Conservation (phyloP, 1,139 yeast genomes). For the Hansenula lynferdii region DNA sequence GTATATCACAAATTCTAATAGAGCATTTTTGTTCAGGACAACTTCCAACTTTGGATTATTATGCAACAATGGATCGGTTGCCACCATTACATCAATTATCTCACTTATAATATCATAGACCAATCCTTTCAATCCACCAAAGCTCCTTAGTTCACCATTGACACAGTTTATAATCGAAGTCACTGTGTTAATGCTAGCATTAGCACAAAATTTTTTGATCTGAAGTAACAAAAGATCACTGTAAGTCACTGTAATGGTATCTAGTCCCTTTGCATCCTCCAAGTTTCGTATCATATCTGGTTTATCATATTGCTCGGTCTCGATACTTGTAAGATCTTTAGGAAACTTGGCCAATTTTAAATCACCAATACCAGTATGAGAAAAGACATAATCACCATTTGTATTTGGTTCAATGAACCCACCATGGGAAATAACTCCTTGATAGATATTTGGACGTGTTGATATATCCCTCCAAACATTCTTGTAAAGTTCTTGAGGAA, state of each 20-base stretch:
- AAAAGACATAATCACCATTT: slow-evolving; percentile 29
- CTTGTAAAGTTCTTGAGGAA: slow-evolving; percentile 49
- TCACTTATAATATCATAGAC: slow-evolving; percentile 47
- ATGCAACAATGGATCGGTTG: slow-evolving; percentile 24
- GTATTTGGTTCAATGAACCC: slow-evolving; percentile 41
- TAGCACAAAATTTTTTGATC: slow-evolving; percentile 70
- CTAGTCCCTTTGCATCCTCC: slow-evolving; percentile 28
- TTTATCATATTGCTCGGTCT: slow-evolving; percentile 18
- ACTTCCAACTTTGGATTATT: slow-evolving; percentile 18
- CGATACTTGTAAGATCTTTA: slow-evolving; percentile 16
- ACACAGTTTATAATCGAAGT: slow-evolving; percentile 71
- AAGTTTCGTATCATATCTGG: slow-evolving; percentile 25
- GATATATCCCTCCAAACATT: slow-evolving; percentile 48
- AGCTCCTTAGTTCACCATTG: slow-evolving; percentile 61
- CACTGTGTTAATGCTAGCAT: slow-evolving; percentile 78
- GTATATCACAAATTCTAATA: slow-evolving; percentile 40
- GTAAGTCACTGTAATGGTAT: slow-evolving; percentile 41
- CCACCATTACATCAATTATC: slow-evolving; percentile 30
- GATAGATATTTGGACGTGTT: slow-evolving; percentile 53
- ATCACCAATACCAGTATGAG: slow-evolving; percentile 67
- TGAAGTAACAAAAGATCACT: slow-evolving; percentile 59
- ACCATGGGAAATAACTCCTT: slow-evolving; percentile 84
- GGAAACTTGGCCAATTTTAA: slow-evolving; percentile 48
- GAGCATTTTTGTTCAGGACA: slow-evolving; percentile 36
- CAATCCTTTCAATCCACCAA: slow-evolving; percentile 31